Percentiles rank a stretch among this genome's conserved stretches.
These are phyloP conservation scores for Mycena vitilis DNA, from an alignment of 768 basidiomycete species.

Conservation along the genomic window DNA sequence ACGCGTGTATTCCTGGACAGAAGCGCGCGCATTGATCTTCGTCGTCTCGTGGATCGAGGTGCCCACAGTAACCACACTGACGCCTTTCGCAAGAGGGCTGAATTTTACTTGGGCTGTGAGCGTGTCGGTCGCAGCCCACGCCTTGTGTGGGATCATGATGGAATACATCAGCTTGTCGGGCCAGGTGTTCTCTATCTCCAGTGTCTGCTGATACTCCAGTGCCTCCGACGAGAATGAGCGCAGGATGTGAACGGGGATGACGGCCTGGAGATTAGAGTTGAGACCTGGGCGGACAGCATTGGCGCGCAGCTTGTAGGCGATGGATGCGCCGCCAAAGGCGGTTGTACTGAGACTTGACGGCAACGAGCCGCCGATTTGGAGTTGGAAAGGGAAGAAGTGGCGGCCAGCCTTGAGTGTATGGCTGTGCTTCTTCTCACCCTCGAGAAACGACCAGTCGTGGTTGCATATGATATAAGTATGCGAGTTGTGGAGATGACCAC, in stretches of 20 bases:
- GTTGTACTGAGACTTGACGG: slow-evolving; percentile 79
- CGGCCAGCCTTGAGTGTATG: slow-evolving; percentile 97
- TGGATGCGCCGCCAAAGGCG: slow-evolving; percentile 67
- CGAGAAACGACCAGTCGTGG: slow-evolving; percentile 94
- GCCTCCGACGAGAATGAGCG: slow-evolving; percentile 84
- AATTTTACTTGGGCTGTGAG: slow-evolving; percentile 88
- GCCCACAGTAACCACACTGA: slow-evolving; percentile 71
- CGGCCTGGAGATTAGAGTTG: slow-evolving; percentile 72
- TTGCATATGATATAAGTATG: slow-evolving; percentile 75
- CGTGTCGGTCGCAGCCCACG: slow-evolving; percentile 91
- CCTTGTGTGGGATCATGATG: slow-evolving; percentile 93
- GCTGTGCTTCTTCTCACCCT: slow-evolving; percentile 79
- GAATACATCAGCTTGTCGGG: slow-evolving; percentile 97
- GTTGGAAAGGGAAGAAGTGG: slow-evolving; percentile 92
- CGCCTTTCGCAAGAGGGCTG: slow-evolving; percentile 87
- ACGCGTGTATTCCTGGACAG: slow-evolving; percentile 70
- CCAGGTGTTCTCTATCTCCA: slow-evolving; percentile 98
- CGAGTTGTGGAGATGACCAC: slow-evolving; percentile 53
- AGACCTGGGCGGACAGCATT: slow-evolving; percentile 83
- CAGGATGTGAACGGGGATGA: slow-evolving; percentile 71
- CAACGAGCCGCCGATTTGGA: slow-evolving; percentile 85
- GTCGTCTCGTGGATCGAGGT: slow-evolving; percentile 82
- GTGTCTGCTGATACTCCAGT: slow-evolving; percentile 94
- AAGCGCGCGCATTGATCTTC: slow-evolving; percentile 66
- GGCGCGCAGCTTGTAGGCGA: slow-evolving; percentile 92